These are phyloP conservation scores for Aspergillus carlsbadensis DNA, from an alignment of 495 filamentous ascomycete species.

Conservation along the genomic window DNA sequence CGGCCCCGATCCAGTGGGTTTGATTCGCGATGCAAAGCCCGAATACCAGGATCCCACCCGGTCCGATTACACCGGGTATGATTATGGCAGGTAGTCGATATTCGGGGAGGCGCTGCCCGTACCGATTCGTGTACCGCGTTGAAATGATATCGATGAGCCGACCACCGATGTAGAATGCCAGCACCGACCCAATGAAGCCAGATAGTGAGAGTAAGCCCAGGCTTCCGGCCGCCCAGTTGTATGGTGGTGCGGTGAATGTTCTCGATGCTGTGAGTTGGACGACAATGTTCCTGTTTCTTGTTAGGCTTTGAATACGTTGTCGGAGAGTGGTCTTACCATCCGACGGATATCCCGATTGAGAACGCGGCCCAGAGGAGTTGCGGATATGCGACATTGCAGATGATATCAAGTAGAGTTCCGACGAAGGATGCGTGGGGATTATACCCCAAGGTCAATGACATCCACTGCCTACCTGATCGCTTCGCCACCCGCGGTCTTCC, in stretches of 20 bases:
- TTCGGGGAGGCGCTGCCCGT: conserved; percentile 27
- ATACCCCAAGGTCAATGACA: conserved; percentile 27
- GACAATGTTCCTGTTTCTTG: conserved; percentile 31
- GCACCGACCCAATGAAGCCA: conserved; percentile 30
- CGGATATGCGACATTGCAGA: conserved; percentile 27
- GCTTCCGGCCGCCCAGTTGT: conserved; percentile 27
- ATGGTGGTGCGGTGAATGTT: conserved; percentile 31
- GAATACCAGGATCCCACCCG: conserved; percentile 30
- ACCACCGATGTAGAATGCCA: conserved; percentile 34
- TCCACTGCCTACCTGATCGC: conserved; percentile 21
- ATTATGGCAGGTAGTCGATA: conserved; percentile 31
- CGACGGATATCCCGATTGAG: conserved; percentile 30
- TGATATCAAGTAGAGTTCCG: conserved; percentile 22
- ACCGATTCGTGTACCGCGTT: conserved; percentile 25
- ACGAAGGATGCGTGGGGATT: conserved; percentile 28
- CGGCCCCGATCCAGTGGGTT: conserved; percentile 32
- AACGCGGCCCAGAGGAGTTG: conserved; percentile 33
- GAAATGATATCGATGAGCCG: conserved; percentile 34
- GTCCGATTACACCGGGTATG: conserved; percentile 29
- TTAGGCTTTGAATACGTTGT: not conserved
- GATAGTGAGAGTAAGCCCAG: conserved; percentile 29
- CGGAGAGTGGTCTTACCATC: conserved; percentile 22
- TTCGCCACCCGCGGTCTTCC: conserved; percentile 5
- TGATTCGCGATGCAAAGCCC: conserved; percentile 28
- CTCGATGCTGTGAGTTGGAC: conserved; percentile 31